Evolutionary conservation across 805 yeast species (phyloP), one percentile per base, ranked within the genome.

Genomic region (Komagataella mondaviorum): DNA sequence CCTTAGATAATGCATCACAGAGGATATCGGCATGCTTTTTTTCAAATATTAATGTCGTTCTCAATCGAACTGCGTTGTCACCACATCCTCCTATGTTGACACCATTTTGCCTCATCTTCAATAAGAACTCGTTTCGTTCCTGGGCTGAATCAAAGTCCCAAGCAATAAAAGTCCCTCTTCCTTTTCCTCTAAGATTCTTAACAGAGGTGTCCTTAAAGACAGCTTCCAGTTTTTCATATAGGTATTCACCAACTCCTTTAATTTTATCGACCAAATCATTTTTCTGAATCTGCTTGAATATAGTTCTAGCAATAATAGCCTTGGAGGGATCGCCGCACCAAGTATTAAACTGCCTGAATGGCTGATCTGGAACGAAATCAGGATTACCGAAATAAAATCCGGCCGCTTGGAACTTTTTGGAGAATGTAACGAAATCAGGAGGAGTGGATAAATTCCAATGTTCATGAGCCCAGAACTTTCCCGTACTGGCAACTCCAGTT

Each of bases 301-400:
- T 84, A 57, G 87, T 80, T 61, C 84, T 81, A 52, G 90, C 85
- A 60, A 88, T 73, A 60, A 86, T 71, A 65, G 85, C 76, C 69
- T 83, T 80, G 54, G 89, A 83, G 65, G 95, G 90, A 70, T 86
- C 95, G 61, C 95, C 95, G 71, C 91, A 85, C 95, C 95, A 86
- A 53, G 95, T 86, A 80, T 86, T 86, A 78, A 86, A 86, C 74
- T 87, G 95, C 67, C 95, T 80, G 76, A 83, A 86, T n/a, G 95
- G 81, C 62, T 69, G 66, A 67, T 80, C 74, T 61, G 95, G 95
- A 58, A 83, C 74, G 54, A 86, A 69, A 60, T 80, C 83, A 48
- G 85, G 81, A 69, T 82, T 79, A 60, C 78, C 80, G 80, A 81
- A 87, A 76, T 76, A 86, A 76, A 80, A 87, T 54, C 95, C 95